phyloP scores from a whole-genome alignment of 2,329 filamentous ascomycete genomes.

The Trichoderma guizhouense region DNA sequence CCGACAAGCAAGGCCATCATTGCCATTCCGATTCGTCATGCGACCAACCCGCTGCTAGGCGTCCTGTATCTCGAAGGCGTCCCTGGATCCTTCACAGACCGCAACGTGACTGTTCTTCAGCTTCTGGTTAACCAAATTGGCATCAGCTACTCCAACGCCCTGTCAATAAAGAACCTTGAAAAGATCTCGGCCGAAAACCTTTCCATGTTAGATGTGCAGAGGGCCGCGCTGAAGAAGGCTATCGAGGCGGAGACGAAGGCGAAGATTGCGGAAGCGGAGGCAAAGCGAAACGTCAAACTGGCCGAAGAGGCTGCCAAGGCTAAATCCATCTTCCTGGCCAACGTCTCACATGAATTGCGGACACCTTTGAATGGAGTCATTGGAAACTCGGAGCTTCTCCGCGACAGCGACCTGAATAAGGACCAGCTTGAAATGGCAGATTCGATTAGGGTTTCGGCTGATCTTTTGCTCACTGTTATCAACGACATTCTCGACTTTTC shows the following conservation, averaged over 20 bases:
- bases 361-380: constrained; percentile 86
- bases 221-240: constrained; percentile 68
- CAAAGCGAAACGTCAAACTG: constrained; percentile 73
- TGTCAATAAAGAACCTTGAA: constrained; percentile 67
- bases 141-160: constrained; percentile 66
- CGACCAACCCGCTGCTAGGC: constrained; percentile 65
- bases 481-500: constrained; percentile 97
- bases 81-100: constrained; percentile 72
- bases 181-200: constrained; percentile 75
- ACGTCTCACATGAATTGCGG: constrained; percentile 76
- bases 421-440: constrained; percentile 85
- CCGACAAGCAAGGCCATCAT: constrained; percentile 72
- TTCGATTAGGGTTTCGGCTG: constrained; percentile 80
- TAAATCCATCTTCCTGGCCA: constrained; percentile 76
- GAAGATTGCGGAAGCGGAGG: constrained; percentile 71
- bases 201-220: constrained; percentile 75
- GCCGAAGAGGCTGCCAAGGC: constrained; percentile 81
- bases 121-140: constrained; percentile 76
- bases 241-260: constrained; percentile 72
- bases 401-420: constrained; percentile 69
- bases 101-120: constrained; percentile 63
- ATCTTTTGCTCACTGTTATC: constrained; percentile 85
- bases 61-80: constrained; percentile 73
- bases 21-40: constrained; percentile 74
- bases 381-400: constrained; percentile 78